Percentiles rank a stretch among this genome's conserved stretches.
Evolutionary conservation across 352 stramenopile genomes (phyloP).

Genomic region (Phytopythium kandeliae): DNA sequence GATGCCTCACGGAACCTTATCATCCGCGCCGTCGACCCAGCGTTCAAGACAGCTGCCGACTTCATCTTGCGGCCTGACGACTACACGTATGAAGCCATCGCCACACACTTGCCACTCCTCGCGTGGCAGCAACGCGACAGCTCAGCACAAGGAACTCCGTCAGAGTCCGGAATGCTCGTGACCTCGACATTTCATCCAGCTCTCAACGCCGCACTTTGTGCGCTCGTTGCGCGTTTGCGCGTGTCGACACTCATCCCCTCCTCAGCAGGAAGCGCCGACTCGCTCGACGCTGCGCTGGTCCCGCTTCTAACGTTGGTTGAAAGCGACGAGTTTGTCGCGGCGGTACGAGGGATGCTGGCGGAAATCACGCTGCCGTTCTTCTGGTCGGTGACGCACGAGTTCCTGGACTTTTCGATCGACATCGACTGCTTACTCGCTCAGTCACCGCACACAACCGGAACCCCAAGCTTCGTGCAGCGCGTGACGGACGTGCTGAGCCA

Average conservation of each 20-base stretch:
- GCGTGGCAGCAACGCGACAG: neutral
- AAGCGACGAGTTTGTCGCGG: conserved; percentile 36
- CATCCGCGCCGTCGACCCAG: conserved; percentile 40
- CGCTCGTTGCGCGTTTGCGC: conserved; percentile 28
- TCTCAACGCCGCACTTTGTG: conserved; percentile 26
- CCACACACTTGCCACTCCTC: conserved; percentile 1
- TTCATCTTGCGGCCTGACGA: conserved; percentile 45
- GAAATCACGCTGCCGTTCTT: conserved; percentile 55
- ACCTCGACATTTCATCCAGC: conserved; percentile 27
- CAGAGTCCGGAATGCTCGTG: conserved; percentile 14
- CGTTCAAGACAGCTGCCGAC: conserved; percentile 51
- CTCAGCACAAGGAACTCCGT: neutral
- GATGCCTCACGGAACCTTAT: conserved; percentile 21
- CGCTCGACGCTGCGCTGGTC: neutral
- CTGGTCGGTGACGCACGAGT: conserved; percentile 43
- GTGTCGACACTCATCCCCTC: conserved; percentile 12
- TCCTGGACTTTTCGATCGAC: conserved; percentile 59
- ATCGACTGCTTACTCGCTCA: conserved; percentile 26
- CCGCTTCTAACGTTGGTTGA: conserved; percentile 51
- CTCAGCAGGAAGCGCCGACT: neutral
- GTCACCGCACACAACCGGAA: conserved; percentile 20
- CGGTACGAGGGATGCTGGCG: conserved; percentile 34
- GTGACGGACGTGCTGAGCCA: conserved; percentile 34
- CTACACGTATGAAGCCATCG: conserved; percentile 12
- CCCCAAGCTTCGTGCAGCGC: conserved; percentile 49